A percentile compares a stretch with the other conserved stretches of the same genome.
phyloP scores from a whole-genome alignment of 495 filamentous ascomycete species.

The Aspergillus ellipticus region DNA sequence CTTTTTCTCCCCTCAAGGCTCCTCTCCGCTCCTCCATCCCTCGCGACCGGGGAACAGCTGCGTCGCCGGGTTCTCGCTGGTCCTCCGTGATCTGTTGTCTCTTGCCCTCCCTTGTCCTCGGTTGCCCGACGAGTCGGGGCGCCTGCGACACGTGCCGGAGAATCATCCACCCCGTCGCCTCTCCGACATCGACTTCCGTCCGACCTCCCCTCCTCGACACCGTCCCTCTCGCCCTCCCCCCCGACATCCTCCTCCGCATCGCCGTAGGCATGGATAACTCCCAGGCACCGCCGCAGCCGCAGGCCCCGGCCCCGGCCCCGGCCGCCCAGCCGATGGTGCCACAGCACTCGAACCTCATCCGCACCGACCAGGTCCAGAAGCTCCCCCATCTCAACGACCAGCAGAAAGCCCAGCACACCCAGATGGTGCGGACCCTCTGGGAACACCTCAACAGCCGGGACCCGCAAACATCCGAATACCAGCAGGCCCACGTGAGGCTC shows the following conservation, averaged over 20 bases:
- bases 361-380: slow-evolving; percentile 50
- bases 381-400: slow-evolving; percentile 51
- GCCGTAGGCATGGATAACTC: not conserved
- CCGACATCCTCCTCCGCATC: not conserved
- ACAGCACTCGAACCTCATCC: slow-evolving; percentile 47
- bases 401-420: slow-evolving; percentile 63
- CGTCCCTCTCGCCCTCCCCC: not conserved
- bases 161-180: not conserved
- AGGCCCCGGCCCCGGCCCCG: slow-evolving; percentile 37
- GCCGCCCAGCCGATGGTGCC: slow-evolving; percentile 30
- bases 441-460: slow-evolving; percentile 55
- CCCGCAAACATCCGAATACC: slow-evolving; percentile 52
- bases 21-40: not conserved
- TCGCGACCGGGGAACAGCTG: not conserved
- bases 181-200: not conserved
- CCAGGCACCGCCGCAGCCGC: not conserved
- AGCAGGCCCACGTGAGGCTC: slow-evolving; percentile 61
- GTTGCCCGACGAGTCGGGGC: no score
- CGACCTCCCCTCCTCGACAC: not conserved
- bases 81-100: not conserved
- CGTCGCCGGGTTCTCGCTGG: not conserved
- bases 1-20: not conserved
- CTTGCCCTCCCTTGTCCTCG: no score
- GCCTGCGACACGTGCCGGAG: not conserved
- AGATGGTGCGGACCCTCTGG: slow-evolving; percentile 60